Conservation (phyloP, 202 grass and related monocot species). For the Brachypodium distachyon region DNA sequence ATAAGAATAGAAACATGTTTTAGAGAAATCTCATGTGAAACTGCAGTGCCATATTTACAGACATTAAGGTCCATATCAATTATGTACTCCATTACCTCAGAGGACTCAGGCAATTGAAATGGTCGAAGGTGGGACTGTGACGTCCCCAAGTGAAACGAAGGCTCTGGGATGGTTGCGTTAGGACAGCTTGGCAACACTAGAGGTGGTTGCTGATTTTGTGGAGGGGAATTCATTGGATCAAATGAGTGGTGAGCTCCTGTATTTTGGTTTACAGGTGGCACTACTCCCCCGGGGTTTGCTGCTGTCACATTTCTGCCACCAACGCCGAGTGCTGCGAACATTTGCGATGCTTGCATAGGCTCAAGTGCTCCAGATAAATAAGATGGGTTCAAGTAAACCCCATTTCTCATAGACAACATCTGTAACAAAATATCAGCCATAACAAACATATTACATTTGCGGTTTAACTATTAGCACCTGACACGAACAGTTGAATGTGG, state of each 20-base stretch:
- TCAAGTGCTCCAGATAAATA: constrained; percentile 75
- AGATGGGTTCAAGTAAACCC: constrained; percentile 65
- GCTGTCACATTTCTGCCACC: constrained; percentile 28
- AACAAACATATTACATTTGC: neutral
- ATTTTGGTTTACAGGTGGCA: constrained; percentile 51
- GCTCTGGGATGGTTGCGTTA: constrained; percentile 36
- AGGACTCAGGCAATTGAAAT: constrained; percentile 43
- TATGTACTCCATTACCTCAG: constrained; percentile 31
- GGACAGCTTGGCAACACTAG: constrained; percentile 32
- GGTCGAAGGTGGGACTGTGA: constrained; percentile 38
- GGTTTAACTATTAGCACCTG: neutral
- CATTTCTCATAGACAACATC: constrained; percentile 96
- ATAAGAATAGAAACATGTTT: constrained; percentile 21
- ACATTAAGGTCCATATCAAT: neutral
- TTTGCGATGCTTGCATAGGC: constrained; percentile 62
- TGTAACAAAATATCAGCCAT: constrained; percentile 24
- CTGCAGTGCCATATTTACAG: neutral
- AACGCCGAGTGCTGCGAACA: constrained; percentile 58
- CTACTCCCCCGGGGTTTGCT: constrained; percentile 32
- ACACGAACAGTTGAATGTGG: neutral
- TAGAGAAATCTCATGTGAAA: neutral
- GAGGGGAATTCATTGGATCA: constrained; percentile 31
- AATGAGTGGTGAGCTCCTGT: constrained; percentile 48
- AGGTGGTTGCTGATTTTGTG: constrained; percentile 38
- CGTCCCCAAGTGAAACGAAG: constrained; percentile 31